A percentile compares a stretch with the other conserved stretches of the same genome.
Conservation (phyloP, 352 stramenopile genomes). For the Phytophthora uliginosa region DNA sequence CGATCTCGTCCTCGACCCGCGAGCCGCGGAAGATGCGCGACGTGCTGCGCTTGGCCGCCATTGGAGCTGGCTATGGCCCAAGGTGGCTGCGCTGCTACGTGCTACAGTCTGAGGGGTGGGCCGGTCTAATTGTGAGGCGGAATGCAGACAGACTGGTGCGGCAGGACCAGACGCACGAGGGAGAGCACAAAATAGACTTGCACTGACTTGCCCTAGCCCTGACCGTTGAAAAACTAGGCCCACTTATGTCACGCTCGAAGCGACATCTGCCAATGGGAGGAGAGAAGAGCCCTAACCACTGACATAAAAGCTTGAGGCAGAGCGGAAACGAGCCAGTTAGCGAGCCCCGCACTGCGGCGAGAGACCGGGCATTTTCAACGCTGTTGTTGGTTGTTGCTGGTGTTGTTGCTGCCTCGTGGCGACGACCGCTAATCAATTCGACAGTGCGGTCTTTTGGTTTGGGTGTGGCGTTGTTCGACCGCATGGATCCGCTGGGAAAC, state of each 20-base stretch:
- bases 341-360: not conserved
- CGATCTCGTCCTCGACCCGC: conserved; percentile 63
- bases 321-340: conserved; percentile 4
- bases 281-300: not conserved
- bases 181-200: conserved; percentile 35
- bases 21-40: conserved; percentile 62
- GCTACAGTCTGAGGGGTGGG: not conserved
- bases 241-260: not conserved
- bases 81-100: not conserved
- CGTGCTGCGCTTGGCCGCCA: conserved; percentile 40
- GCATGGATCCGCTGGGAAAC: not conserved
- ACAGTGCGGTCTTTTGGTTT: not conserved
- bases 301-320: not conserved
- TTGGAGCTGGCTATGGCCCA: conserved; percentile 5
- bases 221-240: not conserved
- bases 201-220: not conserved
- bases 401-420: not conserved
- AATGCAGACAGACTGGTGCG: not conserved
- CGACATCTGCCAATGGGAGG: not conserved
- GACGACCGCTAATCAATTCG: conserved; percentile 12
- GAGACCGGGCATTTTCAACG: not conserved
- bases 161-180: conserved; percentile 8
- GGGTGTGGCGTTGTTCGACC: not conserved
- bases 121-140: conserved; percentile 31
- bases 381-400: not conserved